Percentiles rank a stretch among this genome's conserved stretches.
These are phyloP conservation scores for Cladosporium oxysporum DNA, from an alignment of 2,329 filamentous ascomycete species.

Conservation along the genomic window DNA sequence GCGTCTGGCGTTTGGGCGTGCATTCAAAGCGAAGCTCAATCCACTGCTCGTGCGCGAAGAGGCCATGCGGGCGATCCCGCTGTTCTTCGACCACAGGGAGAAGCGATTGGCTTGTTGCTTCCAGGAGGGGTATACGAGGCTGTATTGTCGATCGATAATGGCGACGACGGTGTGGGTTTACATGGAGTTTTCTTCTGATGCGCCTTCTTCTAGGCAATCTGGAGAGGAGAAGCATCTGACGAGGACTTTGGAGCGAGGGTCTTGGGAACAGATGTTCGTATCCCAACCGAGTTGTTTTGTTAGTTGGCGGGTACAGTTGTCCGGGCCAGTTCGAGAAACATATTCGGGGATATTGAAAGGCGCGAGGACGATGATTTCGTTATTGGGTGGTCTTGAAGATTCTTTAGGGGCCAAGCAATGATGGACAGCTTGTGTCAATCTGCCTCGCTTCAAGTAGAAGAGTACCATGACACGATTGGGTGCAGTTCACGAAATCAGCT, in stretches of 20 bases:
- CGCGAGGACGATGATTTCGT: not conserved
- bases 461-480: no score
- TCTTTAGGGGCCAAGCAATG: not conserved
- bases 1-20: not conserved
- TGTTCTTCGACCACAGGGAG: not conserved
- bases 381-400: not conserved
- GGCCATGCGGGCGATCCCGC: not conserved
- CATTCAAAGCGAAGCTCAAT: not conserved
- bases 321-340: no score
- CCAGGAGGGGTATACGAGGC: not conserved
- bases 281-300: not conserved
- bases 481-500: no score
- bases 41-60: not conserved
- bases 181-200: not conserved
- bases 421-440: not conserved
- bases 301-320: not conserved
- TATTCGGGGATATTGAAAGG: not conserved
- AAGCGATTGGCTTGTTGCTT: not conserved
- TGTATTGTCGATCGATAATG: not conserved
- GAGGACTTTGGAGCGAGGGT: not conserved
- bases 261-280: not conserved
- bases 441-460: not conserved
- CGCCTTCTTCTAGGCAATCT: not conserved
- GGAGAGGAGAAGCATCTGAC: not conserved
- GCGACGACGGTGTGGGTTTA: conserved; percentile 2